Conservation (phyloP, 2,329 filamentous ascomycete genomes). For the Diplocarpon mali region DNA sequence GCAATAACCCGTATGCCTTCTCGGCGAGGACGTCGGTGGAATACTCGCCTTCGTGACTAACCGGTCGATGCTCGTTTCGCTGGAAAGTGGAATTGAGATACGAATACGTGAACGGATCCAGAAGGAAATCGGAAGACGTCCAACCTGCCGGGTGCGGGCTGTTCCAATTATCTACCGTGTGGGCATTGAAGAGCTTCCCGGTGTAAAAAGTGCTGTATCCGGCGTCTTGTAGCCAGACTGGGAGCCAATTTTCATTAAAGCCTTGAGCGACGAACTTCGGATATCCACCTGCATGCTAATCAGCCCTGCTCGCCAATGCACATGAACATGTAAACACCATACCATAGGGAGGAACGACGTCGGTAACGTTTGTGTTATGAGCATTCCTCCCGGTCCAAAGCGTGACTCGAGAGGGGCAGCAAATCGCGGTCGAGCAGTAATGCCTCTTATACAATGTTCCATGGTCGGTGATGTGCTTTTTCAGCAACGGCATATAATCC, state of each 20-base stretch:
- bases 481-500: conserved; percentile 43
- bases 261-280: conserved; percentile 56
- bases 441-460: conserved; percentile 46
- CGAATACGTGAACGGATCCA: conserved; percentile 57
- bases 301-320: conserved; percentile 23
- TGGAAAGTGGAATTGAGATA: conserved; percentile 57
- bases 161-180: conserved; percentile 50
- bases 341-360: conserved; percentile 37
- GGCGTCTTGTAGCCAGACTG: conserved; percentile 57
- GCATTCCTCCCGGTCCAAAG: conserved; percentile 50
- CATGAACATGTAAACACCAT: conserved; percentile 2
- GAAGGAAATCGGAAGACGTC: conserved; percentile 45
- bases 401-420: conserved; percentile 50
- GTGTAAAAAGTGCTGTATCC: conserved; percentile 64
- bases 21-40: conserved; percentile 46
- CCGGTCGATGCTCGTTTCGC: conserved; percentile 44
- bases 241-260: conserved; percentile 56
- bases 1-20: conserved; percentile 48
- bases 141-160: conserved; percentile 47
- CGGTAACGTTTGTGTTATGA: conserved; percentile 53
- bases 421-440: conserved; percentile 49
- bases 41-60: conserved; percentile 38
- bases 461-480: conserved; percentile 42
- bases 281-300: conserved; percentile 37
- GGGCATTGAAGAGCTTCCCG: conserved; percentile 60